Conservation (phyloP, 2,329 filamentous ascomycete genomes). For the Waltergamsia citrina region DNA sequence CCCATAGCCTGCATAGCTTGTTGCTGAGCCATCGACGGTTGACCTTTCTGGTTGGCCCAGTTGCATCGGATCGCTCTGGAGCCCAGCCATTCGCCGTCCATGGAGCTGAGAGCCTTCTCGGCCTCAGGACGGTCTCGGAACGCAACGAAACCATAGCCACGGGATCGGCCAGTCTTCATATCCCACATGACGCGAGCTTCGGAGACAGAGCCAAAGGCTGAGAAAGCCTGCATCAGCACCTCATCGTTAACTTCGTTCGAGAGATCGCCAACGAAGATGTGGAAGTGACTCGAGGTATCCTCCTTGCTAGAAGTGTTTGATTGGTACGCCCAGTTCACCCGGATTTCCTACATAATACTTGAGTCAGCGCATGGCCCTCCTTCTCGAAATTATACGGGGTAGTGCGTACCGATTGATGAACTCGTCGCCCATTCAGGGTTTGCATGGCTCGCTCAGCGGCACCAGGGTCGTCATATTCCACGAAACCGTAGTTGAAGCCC, state of each 20-base stretch:
- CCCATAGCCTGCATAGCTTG: constrained; percentile 96
- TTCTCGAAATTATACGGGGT: neutral
- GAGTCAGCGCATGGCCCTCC: too few relatives aligned
- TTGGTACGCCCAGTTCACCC: constrained; percentile 99
- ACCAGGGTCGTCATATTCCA: constrained; percentile 96
- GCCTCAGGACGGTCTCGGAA: constrained; percentile 91
- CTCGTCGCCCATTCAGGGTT: constrained; percentile 87
- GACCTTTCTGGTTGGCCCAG: constrained; percentile 99
- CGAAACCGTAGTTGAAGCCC: constrained; percentile 97
- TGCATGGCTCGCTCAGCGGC: constrained; percentile 95
- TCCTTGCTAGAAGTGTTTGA: constrained; percentile 91
- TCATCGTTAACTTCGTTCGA: constrained; percentile 99
- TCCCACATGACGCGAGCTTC: constrained; percentile 99
- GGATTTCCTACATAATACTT: constrained; percentile 68
- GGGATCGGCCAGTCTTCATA: constrained; percentile 98
- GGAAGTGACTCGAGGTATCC: constrained; percentile 96
- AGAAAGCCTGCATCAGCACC: constrained; percentile 86
- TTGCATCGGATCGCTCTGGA: constrained; percentile 98
- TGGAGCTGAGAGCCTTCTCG: constrained; percentile 90
- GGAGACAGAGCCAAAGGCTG: constrained; percentile 88
- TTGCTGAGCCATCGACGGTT: constrained; percentile 96
- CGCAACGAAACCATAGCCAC: constrained; percentile 95
- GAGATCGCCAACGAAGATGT: constrained; percentile 96
- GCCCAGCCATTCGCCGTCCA: constrained; percentile 99
- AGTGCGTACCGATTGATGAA: constrained; percentile 79